These are phyloP conservation scores for Nannochloropsis granulata DNA, from an alignment of 108 stramenopile genomes.

Conservation along the genomic window DNA sequence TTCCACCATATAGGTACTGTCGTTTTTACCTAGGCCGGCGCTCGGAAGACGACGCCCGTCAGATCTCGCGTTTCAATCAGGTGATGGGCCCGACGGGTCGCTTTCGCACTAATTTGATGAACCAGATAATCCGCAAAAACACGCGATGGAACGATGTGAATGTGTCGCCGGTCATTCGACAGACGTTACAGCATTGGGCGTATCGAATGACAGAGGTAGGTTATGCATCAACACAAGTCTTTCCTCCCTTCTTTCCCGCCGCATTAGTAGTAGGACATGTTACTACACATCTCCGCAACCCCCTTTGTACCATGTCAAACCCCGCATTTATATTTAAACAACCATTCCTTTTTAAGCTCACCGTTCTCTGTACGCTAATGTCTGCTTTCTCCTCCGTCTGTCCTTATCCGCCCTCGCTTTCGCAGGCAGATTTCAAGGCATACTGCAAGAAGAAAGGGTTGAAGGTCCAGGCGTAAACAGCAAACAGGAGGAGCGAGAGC, in stretches of 20 bases:
- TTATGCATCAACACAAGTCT: neutral
- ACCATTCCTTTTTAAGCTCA: too few relatives aligned
- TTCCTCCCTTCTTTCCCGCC: too few relatives aligned
- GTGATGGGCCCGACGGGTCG: constrained; percentile 69
- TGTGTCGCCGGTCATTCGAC: constrained; percentile 83
- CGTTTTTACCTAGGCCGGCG: constrained; percentile 79
- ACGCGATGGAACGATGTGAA: constrained; percentile 37
- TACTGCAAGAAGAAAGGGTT: neutral
- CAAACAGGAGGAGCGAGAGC: too few relatives aligned
- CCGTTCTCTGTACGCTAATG: too few relatives aligned
- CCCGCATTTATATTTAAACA: too few relatives aligned
- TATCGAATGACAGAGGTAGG: constrained; percentile 60
- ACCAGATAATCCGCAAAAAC: constrained; percentile 59
- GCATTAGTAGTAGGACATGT: too few relatives aligned
- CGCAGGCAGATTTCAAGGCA: neutral
- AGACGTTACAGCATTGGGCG: constrained; percentile 89
- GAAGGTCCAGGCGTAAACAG: neutral
- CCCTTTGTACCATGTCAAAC: too few relatives aligned
- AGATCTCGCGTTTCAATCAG: constrained; percentile 63
- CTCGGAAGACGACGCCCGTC: constrained; percentile 45
- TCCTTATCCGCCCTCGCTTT: neutral
- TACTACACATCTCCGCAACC: too few relatives aligned
- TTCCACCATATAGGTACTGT: constrained; percentile 60
- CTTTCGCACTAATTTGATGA: constrained; percentile 77
- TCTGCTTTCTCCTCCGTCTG: too few relatives aligned